These are phyloP conservation scores for Arabidopsis arenosa DNA, from an alignment of 345 rosid species.

Conservation along the genomic window DNA sequence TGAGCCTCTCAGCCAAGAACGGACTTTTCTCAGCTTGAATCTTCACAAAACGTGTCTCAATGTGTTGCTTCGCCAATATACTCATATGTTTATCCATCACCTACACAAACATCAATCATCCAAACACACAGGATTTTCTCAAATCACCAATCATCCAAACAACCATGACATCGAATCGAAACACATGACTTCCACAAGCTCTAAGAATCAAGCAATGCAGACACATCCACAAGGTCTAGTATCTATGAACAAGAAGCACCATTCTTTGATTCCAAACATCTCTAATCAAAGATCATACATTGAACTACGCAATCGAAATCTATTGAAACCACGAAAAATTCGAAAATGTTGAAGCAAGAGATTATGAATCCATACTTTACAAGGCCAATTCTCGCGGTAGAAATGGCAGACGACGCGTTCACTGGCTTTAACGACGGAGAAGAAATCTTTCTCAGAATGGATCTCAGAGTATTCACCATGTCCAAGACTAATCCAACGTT, in stretches of 20 bases:
- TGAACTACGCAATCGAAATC: not conserved
- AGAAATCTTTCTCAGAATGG: conserved; percentile 82
- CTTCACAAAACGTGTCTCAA: conserved; percentile 95
- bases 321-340: not conserved
- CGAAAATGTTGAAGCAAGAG: not conserved
- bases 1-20: conserved; percentile 89
- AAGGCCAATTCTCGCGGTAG: conserved; percentile 98
- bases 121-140: too few relatives aligned
- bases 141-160: not conserved
- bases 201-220: not conserved
- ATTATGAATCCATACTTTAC: conserved; percentile 60
- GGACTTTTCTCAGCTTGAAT: conserved; percentile 99
- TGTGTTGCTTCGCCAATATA: conserved; percentile 83
- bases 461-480: conserved; percentile 95
- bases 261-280: not conserved
- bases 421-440: conserved; percentile 82
- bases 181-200: not conserved
- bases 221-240: not conserved
- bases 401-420: conserved; percentile 97
- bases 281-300: conserved; percentile 12
- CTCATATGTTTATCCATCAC: conserved; percentile 95
- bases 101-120: conserved; percentile 48
- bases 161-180: not conserved
- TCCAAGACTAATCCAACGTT: conserved; percentile 95
- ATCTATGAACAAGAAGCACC: conserved; percentile 20